Evolutionary conservation across 202 grass and related monocot species (phyloP).

Genomic region (Brachypodium distachyon): DNA sequence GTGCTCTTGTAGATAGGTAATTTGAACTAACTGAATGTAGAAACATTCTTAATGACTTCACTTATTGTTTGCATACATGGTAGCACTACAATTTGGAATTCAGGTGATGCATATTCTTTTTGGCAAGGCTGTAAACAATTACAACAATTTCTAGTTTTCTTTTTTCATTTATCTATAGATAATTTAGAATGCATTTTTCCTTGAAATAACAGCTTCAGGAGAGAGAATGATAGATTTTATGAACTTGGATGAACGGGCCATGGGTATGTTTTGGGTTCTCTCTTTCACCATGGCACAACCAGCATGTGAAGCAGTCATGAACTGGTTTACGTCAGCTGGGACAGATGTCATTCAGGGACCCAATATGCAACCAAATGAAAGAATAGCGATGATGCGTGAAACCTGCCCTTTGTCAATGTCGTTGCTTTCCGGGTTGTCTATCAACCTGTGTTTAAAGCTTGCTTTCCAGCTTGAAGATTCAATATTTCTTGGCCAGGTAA

Average conservation of each 20-base stretch:
- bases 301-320: constrained; percentile 94
- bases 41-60: too few relatives aligned
- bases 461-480: constrained; percentile 88
- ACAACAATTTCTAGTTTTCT: neutral
- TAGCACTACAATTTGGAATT: constrained; percentile 6
- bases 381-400: constrained; percentile 80
- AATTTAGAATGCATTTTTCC: constrained; percentile 6
- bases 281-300: constrained; percentile 95
- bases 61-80: neutral
- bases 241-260: constrained; percentile 84
- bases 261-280: constrained; percentile 99
- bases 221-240: constrained; percentile 90
- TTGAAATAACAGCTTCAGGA: constrained; percentile 45
- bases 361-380: constrained; percentile 81
- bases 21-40: neutral
- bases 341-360: constrained; percentile 70
- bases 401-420: constrained; percentile 82
- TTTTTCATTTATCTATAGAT: neutral
- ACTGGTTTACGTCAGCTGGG: constrained; percentile 80
- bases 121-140: constrained; percentile 3
- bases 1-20: neutral
- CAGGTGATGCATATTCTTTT: neutral
- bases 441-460: constrained; percentile 95
- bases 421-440: constrained; percentile 92
- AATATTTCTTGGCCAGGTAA: constrained; percentile 98